phyloP scores from a whole-genome alignment of 2,329 filamentous ascomycete species.

The Daldinia eschscholtzii region DNA sequence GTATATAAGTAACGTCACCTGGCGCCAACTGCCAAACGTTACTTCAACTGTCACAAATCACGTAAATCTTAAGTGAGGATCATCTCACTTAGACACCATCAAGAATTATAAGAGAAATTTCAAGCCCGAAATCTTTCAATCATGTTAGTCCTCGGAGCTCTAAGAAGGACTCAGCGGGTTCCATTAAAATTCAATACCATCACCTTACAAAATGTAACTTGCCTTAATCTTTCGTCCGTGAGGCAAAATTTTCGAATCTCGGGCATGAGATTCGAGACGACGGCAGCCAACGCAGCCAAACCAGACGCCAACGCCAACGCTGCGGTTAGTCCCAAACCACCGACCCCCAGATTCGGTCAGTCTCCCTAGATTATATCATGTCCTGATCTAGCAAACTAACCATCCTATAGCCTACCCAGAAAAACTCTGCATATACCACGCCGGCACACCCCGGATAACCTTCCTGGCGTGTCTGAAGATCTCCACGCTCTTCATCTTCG shows the following conservation, averaged over 20 bases:
- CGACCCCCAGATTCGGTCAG: constrained; percentile 37
- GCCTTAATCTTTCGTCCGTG: constrained; percentile 18
- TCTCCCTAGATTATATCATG: not conserved
- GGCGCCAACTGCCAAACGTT: constrained; percentile 2
- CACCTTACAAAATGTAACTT: constrained; percentile 14
- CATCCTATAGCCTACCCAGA: constrained; percentile 63
- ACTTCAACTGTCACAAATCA: not conserved
- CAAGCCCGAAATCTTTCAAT: constrained; percentile 7
- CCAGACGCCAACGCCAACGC: constrained; percentile 20
- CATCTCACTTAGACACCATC: constrained; percentile 11
- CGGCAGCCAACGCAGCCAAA: constrained; percentile 15
- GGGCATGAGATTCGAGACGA: constrained; percentile 43
- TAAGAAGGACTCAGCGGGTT: constrained; percentile 38
- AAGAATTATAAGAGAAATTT: constrained; percentile 4
- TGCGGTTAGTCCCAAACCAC: constrained; percentile 14
- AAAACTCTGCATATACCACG: constrained; percentile 79
- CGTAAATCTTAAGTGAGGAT: not conserved
- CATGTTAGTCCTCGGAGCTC: constrained; percentile 43
- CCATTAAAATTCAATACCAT: constrained; percentile 20
- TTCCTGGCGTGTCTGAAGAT: constrained; percentile 79
- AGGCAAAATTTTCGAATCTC: constrained; percentile 17
- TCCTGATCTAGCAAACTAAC: constrained; percentile 11
- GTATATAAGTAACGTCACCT: constrained; percentile 2
- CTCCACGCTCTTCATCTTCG: constrained; percentile 76
- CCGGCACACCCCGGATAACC: constrained; percentile 74